Evolutionary conservation across 305 asterid genomes (phyloP).

Genomic region (Fraxinus dipetala): DNA sequence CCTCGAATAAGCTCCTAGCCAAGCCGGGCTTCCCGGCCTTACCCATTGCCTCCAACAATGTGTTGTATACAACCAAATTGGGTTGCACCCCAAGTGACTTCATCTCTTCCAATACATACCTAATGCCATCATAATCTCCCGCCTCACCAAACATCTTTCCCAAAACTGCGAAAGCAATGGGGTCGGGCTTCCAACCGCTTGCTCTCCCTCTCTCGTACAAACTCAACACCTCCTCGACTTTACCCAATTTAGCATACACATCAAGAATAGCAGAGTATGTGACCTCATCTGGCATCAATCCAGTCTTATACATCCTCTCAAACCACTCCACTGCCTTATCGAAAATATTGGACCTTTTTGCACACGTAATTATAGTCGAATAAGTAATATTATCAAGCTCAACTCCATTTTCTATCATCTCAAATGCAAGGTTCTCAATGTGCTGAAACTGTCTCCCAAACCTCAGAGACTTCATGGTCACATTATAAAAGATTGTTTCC

Average conservation of each 20-base stretch:
- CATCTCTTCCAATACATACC: constrained; percentile 79
- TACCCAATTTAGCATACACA: constrained; percentile 78
- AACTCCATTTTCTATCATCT: constrained; percentile 68
- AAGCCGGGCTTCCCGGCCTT: constrained; percentile 88
- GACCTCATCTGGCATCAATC: constrained; percentile 94
- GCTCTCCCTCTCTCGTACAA: constrained; percentile 88
- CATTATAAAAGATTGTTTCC: constrained; percentile 90
- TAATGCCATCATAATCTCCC: constrained; percentile 93
- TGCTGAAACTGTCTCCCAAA: constrained; percentile 77
- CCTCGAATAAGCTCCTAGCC: constrained; percentile 82
- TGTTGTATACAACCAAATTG: constrained; percentile 77
- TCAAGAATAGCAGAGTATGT: constrained; percentile 87
- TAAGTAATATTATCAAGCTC: constrained; percentile 84
- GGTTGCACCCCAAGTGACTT: constrained; percentile 69
- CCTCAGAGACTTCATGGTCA: constrained; percentile 80
- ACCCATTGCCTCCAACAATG: constrained; percentile 83
- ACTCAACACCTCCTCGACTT: constrained; percentile 83
- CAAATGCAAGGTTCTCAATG: constrained; percentile 68
- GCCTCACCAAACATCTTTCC: constrained; percentile 86
- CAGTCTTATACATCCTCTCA: constrained; percentile 93
- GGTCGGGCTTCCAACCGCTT: constrained; percentile 94
- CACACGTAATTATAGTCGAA: constrained; percentile 81
- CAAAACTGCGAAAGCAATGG: constrained; percentile 67
- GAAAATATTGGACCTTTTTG: constrained; percentile 79
- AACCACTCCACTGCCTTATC: constrained; percentile 94